Evolutionary conservation across 352 stramenopile species (phyloP).

Genomic region (Detonula confervacea): DNA sequence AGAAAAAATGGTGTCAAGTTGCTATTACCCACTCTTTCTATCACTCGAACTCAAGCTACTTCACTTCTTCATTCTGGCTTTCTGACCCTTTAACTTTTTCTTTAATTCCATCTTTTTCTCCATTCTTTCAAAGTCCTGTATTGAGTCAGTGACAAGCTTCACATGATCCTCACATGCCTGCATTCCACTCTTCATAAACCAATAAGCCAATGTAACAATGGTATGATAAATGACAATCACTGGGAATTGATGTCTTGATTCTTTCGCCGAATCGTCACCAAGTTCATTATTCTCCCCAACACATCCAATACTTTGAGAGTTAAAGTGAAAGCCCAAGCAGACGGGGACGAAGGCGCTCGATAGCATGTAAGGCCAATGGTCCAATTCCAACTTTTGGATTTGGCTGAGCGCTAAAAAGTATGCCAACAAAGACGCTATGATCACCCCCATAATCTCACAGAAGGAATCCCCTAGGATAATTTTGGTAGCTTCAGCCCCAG

Average conservation of each 20-base stretch:
- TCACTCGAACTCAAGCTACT: too few species aligned
- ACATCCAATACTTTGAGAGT: conserved; percentile 32
- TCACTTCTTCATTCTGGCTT: conserved; percentile 1
- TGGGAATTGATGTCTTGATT: conserved; percentile 58
- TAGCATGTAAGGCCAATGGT: conserved; percentile 43
- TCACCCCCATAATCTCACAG: conserved; percentile 37
- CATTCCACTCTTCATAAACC: conserved; percentile 67
- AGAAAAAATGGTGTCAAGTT: too few species aligned
- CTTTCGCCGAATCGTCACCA: background rate
- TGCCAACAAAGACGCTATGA: conserved; percentile 35
- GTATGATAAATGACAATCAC: conserved; percentile 73
- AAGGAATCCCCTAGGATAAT: conserved; percentile 46
- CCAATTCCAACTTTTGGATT: conserved; percentile 14
- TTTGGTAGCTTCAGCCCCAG: conserved; percentile 29
- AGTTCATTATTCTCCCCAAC: background rate
- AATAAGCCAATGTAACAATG: conserved; percentile 58
- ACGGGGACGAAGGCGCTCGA: conserved; percentile 53
- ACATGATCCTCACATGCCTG: conserved; percentile 47
- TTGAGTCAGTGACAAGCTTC: conserved; percentile 34
- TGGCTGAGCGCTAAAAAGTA: conserved; percentile 39
- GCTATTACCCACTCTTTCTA: too few species aligned
- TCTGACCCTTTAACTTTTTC: conserved; percentile 20
- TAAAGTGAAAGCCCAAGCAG: conserved; percentile 47
- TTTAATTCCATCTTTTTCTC: conserved; percentile 34
- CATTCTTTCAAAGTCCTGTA: conserved; percentile 35